Base-by-base conservation (phyloP, 2,329 filamentous ascomycete genomes). In the Beauveria rudraprayagi region DNA sequence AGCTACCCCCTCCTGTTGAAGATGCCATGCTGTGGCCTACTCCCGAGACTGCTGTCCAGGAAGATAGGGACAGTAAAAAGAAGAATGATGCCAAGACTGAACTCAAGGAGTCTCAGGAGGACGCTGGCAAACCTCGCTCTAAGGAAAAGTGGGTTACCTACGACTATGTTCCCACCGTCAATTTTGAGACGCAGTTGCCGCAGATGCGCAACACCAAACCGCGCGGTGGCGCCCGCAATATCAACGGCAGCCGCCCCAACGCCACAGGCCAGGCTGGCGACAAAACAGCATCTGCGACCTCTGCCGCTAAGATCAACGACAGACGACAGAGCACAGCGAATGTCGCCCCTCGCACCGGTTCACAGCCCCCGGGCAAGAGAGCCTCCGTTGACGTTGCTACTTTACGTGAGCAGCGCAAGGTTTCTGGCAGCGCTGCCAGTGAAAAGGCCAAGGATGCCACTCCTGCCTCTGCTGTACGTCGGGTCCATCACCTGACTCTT, bases 21-120 rank as follows among this genome's bases (percentile, higher is more conserved):
- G 92, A 97, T 72, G 82, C 90, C 55, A 78, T 85, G 58, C 86
- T 86, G 22, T 99, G 94, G 94, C 94, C 94, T 17, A 97, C 93
- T 3, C 92, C 92, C 0, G 91, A 96, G 67, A 84, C 88, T 57
- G 86, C 87, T 55, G 74, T 75, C 51, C 78, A 80, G 65, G 91
- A 94, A 67, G 84, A 89, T 64, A 90, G 90, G 75, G 87, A 87
- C 69, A 92, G 91, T 73, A 75, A 80, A 1, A 79, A 84, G 58
- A 81, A 87, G 60, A 91, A 91, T 73, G 76, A 78, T 58, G 74
- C 78, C 37, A 78, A 84, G 24, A 80, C 81, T 14, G 80, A 85
- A 51, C 74, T 48, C 81, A 86, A 64, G 85, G 59, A 61, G 52
- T n/a, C 82, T n/a, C 76, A 85, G 60, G 67, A 80, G 70, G 67